Evolutionary conservation across 768 basidiomycete species (phyloP).

Genomic region (Suillus spraguei): DNA sequence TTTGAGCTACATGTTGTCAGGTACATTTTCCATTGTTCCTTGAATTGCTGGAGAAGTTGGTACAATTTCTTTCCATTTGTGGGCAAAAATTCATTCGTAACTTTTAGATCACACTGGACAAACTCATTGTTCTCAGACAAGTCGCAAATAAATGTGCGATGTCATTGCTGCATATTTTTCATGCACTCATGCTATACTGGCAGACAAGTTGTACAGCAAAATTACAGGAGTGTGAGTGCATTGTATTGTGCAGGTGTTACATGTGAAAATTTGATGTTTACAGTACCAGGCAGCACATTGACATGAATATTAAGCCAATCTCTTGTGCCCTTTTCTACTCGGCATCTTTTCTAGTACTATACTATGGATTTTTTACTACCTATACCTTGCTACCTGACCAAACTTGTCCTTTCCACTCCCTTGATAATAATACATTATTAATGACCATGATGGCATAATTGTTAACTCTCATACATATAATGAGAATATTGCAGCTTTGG

Average conservation of each 20-base stretch:
- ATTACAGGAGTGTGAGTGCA: conserved; percentile 42
- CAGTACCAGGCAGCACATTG: conserved; percentile 57
- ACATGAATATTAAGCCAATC: too few species aligned
- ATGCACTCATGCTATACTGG: not conserved
- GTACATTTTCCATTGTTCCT: conserved; percentile 72
- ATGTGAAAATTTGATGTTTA: conserved; percentile 6
- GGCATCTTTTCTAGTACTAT: too few species aligned
- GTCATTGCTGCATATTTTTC: not conserved
- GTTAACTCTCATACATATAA: not conserved
- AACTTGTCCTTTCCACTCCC: too few species aligned
- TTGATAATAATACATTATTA: too few species aligned
- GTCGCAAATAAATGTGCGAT: conserved; percentile 64
- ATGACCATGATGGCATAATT: not conserved
- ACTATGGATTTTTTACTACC: too few species aligned
- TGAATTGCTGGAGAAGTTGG: conserved; percentile 64
- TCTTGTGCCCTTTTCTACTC: too few species aligned
- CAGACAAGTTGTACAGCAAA: conserved; percentile 64
- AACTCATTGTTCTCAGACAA: conserved; percentile 61
- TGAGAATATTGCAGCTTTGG: not conserved
- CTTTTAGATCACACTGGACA: conserved; percentile 56
- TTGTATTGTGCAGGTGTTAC: not conserved
- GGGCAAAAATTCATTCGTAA: not conserved
- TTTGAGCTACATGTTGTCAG: conserved; percentile 21
- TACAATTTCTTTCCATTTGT: not conserved
- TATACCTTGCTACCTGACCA: too few species aligned